Conservation (phyloP, 176 grass and related monocot species). For the Juncus effusus region DNA sequence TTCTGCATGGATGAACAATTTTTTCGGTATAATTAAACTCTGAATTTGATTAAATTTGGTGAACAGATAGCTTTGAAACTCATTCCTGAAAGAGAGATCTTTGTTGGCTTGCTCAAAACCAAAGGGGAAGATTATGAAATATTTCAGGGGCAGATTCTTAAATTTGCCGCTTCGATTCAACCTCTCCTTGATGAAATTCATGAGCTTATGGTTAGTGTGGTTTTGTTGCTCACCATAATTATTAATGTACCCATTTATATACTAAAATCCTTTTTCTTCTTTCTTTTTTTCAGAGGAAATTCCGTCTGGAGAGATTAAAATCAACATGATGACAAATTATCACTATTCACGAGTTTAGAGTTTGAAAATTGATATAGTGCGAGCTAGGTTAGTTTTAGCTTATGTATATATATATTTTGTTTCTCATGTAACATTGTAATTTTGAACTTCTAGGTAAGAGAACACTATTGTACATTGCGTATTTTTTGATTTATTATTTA, state of each 20-base stretch:
- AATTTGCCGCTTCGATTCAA: conserved; percentile 36
- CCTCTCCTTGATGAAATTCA: conserved; percentile 61
- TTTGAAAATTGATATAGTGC: too few relatives aligned
- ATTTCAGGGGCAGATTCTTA: conserved; percentile 38
- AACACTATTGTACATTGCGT: too few relatives aligned
- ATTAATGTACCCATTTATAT: not conserved
- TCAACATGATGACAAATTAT: conserved; percentile 43
- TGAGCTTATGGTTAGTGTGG: conserved; percentile 50
- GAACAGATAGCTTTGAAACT: conserved; percentile 75
- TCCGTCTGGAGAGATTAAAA: conserved; percentile 68
- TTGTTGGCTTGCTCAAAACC: conserved; percentile 35
- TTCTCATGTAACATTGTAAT: too few relatives aligned
- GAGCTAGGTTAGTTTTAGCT: too few relatives aligned
- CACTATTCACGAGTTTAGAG: too few relatives aligned
- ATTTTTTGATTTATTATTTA: too few relatives aligned
- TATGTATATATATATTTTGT: too few relatives aligned
- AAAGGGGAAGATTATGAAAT: conserved; percentile 27
- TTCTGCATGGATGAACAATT: not conserved
- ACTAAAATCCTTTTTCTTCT: not conserved
- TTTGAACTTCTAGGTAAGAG: too few relatives aligned
- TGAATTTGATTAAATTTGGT: not conserved
- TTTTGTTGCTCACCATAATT: not conserved
- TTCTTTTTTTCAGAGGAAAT: conserved; percentile 46
- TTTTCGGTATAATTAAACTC: not conserved
- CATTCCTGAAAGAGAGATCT: conserved; percentile 54